Base-by-base conservation (phyloP, 495 filamentous ascomycete species). In the Parmelia sp. region DNA sequence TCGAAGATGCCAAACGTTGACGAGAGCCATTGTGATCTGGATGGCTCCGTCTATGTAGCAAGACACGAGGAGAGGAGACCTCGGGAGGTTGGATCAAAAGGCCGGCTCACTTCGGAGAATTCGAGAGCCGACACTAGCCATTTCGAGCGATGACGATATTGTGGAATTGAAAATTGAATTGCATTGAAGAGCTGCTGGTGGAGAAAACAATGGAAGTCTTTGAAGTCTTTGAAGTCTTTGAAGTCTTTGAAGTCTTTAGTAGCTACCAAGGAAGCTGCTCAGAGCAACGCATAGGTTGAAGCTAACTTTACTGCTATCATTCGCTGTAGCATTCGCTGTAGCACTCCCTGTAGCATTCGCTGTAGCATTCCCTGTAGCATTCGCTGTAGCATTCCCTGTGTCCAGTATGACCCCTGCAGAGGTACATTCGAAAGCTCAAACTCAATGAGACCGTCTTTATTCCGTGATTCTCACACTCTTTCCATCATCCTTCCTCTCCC, bases 1-100 rank as follows among this genome's bases (percentile, higher is more conserved):
- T 56, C 95, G 90, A 64, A 92, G 86, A 66, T 92, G 86, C 76
- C 91, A 98, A 33, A 88, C 75, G 71, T 98, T 98, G 51, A 57
- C 36, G 21, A 42, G 27, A 63, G 61, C 53, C 61, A 35, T 19
- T 33, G 56, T 17, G 51, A 42, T 25, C 7, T 25, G 12, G 17
- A 57, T 25, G 37, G 27, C 29, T 33, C n/a, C n/a, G n/a, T n/a
- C n/a, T n/a, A n/a, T n/a, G n/a, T n/a, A n/a, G n/a, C n/a, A n/a
- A n/a, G n/a, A n/a, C n/a, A n/a, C n/a, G n/a, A n/a, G n/a, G n/a
- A n/a, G n/a, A n/a, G n/a, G n/a, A n/a, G n/a, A n/a, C n/a, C n/a
- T n/a, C n/a, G n/a, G n/a, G n/a, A n/a, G 47, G 27, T 31, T 53
- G 12, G 17, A 33, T 8, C 29, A 21, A 33, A 33, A 6, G 51